These are phyloP conservation scores for Bipolaris zeicola DNA, from an alignment of 2,329 filamentous ascomycete species.

Conservation along the genomic window DNA sequence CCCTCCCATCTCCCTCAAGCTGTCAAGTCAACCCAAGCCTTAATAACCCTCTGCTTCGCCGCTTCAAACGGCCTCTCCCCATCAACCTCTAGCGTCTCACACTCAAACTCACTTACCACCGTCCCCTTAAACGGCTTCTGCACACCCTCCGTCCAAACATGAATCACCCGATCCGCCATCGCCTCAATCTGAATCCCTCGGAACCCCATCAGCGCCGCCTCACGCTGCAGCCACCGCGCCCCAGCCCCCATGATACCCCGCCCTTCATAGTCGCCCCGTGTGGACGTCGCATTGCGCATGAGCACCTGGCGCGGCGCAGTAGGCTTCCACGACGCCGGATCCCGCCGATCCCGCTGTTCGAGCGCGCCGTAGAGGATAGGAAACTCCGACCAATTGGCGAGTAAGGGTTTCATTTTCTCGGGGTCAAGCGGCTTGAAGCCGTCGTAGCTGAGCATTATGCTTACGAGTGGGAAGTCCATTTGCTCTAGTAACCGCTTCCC, in stretches of 20 bases:
- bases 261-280: slow-evolving; percentile 45
- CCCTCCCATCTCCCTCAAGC: background rate
- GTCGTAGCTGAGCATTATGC: slow-evolving; percentile 48
- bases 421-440: slow-evolving; percentile 31
- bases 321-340: slow-evolving; percentile 36
- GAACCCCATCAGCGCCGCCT: slow-evolving; percentile 42
- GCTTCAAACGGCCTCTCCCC: slow-evolving; percentile 33
- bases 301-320: slow-evolving; percentile 39
- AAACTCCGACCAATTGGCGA: slow-evolving; percentile 33
- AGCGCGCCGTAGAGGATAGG: slow-evolving; percentile 30
- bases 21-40: slow-evolving; percentile 35
- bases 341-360: slow-evolving; percentile 25
- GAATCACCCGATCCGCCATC: slow-evolving; percentile 36
- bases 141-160: slow-evolving; percentile 36
- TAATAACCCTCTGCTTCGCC: slow-evolving; percentile 30
- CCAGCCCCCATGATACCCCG: slow-evolving; percentile 42
- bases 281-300: slow-evolving; percentile 47
- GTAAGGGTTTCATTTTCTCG: slow-evolving; percentile 28
- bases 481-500: slow-evolving; percentile 31
- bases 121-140: slow-evolving; percentile 31
- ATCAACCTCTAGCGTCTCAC: slow-evolving; percentile 29
- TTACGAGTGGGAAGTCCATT: slow-evolving; percentile 51
- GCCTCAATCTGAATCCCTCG: slow-evolving; percentile 47
- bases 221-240: slow-evolving; percentile 47
- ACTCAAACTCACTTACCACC: slow-evolving; percentile 32